Evolutionary conservation across 2,329 filamentous ascomycete genomes (phyloP).

Genomic region (Huntiella decipiens): DNA sequence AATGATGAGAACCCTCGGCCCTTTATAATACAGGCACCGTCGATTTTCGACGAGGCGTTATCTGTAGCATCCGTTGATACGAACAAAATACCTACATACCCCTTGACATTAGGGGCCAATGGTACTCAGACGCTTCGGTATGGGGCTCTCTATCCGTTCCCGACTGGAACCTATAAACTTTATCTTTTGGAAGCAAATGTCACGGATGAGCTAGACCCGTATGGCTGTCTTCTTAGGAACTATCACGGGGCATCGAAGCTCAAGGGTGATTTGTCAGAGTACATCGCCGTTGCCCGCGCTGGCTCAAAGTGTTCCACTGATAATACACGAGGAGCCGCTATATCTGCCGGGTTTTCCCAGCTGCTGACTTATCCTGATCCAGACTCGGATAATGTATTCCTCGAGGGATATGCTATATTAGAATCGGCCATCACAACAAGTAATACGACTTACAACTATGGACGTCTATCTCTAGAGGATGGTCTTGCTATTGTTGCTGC

Average conservation of each 20-base stretch:
- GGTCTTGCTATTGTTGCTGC: neutral
- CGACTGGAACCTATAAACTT: constrained; percentile 6
- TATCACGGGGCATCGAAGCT: neutral
- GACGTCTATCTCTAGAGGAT: constrained; percentile 5
- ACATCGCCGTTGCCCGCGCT: neutral
- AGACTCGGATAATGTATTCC: constrained; percentile 5
- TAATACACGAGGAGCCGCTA: constrained; percentile 3
- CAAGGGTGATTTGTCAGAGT: constrained; percentile 3
- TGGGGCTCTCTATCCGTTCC: constrained; percentile 9
- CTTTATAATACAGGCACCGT: constrained; percentile 21
- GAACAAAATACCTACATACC: constrained; percentile 11
- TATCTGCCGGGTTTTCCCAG: constrained; percentile 7
- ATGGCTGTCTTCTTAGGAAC: neutral
- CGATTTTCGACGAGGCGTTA: constrained; percentile 16
- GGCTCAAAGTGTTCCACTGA: constrained; percentile 5
- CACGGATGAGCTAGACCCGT: neutral
- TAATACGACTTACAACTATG: constrained; percentile 8
- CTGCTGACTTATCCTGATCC: constrained; percentile 11
- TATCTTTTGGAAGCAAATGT: constrained; percentile 3
- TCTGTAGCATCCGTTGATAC: constrained; percentile 16
- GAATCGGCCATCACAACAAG: constrained; percentile 6
- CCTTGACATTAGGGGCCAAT: neutral
- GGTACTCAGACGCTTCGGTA: constrained; percentile 8
- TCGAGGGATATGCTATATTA: constrained; percentile 9
- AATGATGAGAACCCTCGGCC: constrained; percentile 30